Conservation (phyloP, 2,329 filamentous ascomycete species). For the Xylariomycetidae sp. region DNA sequence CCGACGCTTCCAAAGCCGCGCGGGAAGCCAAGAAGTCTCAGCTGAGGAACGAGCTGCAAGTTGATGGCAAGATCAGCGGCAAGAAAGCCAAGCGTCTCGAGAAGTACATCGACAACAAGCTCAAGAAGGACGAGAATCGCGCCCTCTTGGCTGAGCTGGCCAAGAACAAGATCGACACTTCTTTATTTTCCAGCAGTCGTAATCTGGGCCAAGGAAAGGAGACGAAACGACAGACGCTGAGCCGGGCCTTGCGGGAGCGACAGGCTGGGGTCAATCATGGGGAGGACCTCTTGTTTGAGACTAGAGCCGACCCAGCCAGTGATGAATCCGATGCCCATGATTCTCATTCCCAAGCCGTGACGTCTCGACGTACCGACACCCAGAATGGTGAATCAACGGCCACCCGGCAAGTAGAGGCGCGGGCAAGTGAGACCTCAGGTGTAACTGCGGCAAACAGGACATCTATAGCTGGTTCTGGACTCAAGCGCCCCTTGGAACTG, state of each 20-base stretch:
- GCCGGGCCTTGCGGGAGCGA: conserved; percentile 59
- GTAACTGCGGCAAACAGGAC: no score
- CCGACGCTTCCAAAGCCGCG: conserved; percentile 38
- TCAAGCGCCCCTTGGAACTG: conserved; percentile 81
- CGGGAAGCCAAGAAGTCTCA: conserved; percentile 50
- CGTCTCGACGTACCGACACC: not conserved
- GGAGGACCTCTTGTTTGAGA: conserved; percentile 51
- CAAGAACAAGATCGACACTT: conserved; percentile 74
- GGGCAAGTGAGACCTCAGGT: not conserved
- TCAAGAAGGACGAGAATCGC: conserved; percentile 89
- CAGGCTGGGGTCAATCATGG: conserved; percentile 57
- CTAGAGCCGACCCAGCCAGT: conserved; percentile 30
- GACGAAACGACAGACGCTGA: conserved; percentile 65
- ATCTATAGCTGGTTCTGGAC: conserved; percentile 72
- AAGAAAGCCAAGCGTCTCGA: conserved; percentile 65
- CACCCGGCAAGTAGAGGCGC: not conserved
- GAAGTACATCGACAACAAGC: conserved; percentile 78
- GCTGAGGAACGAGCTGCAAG: conserved; percentile 49
- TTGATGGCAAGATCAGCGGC: conserved; percentile 53
- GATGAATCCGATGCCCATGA: conserved; percentile 29
- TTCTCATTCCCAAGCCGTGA: not conserved
- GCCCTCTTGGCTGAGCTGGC: conserved; percentile 80
- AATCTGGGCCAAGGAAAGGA: conserved; percentile 68
- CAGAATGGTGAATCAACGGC: not conserved
- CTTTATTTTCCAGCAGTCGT: conserved; percentile 71